A percentile compares a stretch with the other conserved stretches of the same genome.
Evolutionary conservation across 371 early-diverging fungal species (phyloP).

Genomic region (Quaeritorhiza haematococci): DNA sequence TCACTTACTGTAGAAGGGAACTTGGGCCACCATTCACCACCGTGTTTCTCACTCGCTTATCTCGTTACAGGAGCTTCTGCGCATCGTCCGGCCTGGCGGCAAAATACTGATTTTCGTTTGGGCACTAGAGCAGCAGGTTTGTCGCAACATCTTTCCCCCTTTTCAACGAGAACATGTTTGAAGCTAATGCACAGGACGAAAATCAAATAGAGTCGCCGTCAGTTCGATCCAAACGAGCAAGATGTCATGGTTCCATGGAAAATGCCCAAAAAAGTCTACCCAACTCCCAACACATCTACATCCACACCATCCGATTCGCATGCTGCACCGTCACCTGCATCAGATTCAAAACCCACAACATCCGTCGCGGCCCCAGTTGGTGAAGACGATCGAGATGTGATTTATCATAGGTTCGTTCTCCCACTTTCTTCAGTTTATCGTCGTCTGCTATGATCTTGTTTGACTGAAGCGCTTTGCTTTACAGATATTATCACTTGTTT

Average conservation of each 20-base stretch:
- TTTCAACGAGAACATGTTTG: neutral
- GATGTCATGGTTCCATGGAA: conserved; percentile 94
- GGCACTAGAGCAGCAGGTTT: conserved; percentile 83
- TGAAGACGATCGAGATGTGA: conserved; percentile 25
- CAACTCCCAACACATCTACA: conserved; percentile 12
- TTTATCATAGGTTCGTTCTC: conserved; percentile 47
- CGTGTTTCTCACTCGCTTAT: conserved; percentile 6
- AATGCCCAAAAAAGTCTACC: conserved; percentile 27
- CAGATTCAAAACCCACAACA: conserved; percentile 18
- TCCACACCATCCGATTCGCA: neutral
- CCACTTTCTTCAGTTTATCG: neutral
- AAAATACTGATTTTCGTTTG: conserved; percentile 85
- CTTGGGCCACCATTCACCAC: neutral
- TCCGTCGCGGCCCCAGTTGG: conserved; percentile 3
- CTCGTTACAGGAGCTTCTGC: conserved; percentile 57
- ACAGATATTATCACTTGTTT: conserved; percentile 90
- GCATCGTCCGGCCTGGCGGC: conserved; percentile 71
- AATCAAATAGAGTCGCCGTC: conserved; percentile 45
- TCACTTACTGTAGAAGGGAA: too few species aligned
- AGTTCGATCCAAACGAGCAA: conserved; percentile 80
- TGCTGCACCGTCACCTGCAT: neutral
- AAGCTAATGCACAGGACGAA: neutral
- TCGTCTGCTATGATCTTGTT: too few species aligned
- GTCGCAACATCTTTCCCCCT: neutral
- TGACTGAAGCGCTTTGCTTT: neutral